Percentiles rank a stretch among this genome's conserved stretches.
phyloP scores from a whole-genome alignment of 2,329 filamentous ascomycete genomes.

The Fonsecaea pedrosoi region DNA sequence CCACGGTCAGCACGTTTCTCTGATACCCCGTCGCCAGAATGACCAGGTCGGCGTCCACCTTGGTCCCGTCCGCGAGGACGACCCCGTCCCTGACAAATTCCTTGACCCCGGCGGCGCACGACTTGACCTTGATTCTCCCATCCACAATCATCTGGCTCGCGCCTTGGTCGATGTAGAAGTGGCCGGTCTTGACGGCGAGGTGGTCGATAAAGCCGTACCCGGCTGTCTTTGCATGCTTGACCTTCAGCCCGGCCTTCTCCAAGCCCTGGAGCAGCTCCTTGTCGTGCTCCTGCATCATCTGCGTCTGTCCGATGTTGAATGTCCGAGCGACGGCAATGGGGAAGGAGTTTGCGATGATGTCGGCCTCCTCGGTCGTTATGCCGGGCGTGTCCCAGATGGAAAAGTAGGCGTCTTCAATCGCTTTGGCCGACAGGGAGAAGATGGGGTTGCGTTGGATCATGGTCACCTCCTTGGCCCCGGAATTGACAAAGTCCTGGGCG shows the following conservation, averaged over 20 bases:
- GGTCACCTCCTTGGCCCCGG: slow-evolving; percentile 56
- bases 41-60: slow-evolving; percentile 63
- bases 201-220: slow-evolving; percentile 52
- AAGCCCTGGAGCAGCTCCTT: slow-evolving; percentile 57
- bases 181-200: slow-evolving; percentile 59
- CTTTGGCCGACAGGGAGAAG: slow-evolving; percentile 15
- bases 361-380: slow-evolving; percentile 58
- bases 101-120: slow-evolving; percentile 53
- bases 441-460: slow-evolving; percentile 55
- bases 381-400: slow-evolving; percentile 53
- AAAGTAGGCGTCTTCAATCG: slow-evolving; percentile 58
- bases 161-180: slow-evolving; percentile 63
- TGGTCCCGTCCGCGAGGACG: slow-evolving; percentile 18
- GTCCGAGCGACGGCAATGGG: slow-evolving; percentile 57
- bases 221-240: slow-evolving; percentile 48
- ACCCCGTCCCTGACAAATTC: slow-evolving; percentile 42
- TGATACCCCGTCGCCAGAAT: slow-evolving; percentile 70
- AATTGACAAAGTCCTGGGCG: slow-evolving; percentile 56
- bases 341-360: slow-evolving; percentile 55
- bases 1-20: slow-evolving; percentile 69
- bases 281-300: slow-evolving; percentile 45
- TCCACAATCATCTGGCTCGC: slow-evolving; percentile 60
- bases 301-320: slow-evolving; percentile 52
- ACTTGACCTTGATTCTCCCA: slow-evolving; percentile 67
- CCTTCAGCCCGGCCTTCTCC: slow-evolving; percentile 54